Evolutionary conservation across 1,284 basidiomycete species (phyloP).

Genomic region (Tetrapyrgos nigripes): DNA sequence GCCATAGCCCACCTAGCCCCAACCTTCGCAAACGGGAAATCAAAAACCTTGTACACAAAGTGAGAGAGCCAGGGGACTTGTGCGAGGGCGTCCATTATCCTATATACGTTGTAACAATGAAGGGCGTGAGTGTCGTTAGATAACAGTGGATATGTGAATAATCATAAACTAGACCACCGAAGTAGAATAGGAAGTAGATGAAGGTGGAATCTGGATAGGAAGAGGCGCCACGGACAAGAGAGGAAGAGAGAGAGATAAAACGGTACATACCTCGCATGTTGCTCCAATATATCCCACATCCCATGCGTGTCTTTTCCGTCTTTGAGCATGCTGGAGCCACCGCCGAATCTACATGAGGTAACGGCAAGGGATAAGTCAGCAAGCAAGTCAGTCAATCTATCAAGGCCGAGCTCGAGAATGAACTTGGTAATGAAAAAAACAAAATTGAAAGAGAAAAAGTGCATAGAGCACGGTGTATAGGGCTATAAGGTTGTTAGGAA

Average conservation of each 20-base stretch:
- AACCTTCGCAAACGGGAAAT: constrained; percentile 38
- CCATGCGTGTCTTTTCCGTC: constrained; percentile 39
- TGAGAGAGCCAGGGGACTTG: constrained; percentile 43
- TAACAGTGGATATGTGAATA: too few species aligned
- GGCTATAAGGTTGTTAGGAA: too few species aligned
- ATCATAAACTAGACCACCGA: not conserved
- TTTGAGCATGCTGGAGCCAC: constrained; percentile 50
- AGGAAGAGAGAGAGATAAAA: constrained; percentile 1
- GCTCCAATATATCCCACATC: constrained; percentile 42
- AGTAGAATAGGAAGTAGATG: too few species aligned
- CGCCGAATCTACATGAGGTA: constrained; percentile 51
- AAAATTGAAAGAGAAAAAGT: too few species aligned
- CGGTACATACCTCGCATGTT: constrained; percentile 29
- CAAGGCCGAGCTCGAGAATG: too few species aligned
- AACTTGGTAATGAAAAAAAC: too few species aligned
- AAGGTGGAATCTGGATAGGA: too few species aligned
- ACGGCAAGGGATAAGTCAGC: too few species aligned
- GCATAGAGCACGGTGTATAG: too few species aligned
- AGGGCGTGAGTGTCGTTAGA: too few species aligned
- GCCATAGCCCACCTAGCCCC: constrained; percentile 35
- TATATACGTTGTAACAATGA: constrained; percentile 19
- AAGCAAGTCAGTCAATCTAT: too few species aligned
- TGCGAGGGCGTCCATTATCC: constrained; percentile 40
- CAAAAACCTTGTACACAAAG: constrained; percentile 33
- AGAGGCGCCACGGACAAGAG: too few species aligned